A percentile compares a stretch with the other conserved stretches of the same genome.
Conservation (phyloP, 306 rosid genomes). For the Sindora glabra region DNA sequence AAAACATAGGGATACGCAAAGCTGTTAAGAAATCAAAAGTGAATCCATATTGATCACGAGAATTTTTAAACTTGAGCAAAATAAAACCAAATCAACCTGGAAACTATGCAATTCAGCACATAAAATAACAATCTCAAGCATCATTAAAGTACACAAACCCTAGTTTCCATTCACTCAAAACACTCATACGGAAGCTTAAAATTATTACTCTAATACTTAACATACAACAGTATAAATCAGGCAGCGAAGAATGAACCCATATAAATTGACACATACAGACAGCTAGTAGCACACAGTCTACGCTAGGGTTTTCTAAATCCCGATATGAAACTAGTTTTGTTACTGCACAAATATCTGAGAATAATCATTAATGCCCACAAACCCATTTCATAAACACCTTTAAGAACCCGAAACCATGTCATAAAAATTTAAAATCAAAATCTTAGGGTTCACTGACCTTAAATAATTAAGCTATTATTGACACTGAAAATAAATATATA, state of each 20-base stretch:
- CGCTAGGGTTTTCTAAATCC: slow-evolving; percentile 52
- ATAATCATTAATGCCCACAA: slow-evolving; percentile 10
- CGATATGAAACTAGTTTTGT: background rate
- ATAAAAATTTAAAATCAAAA: slow-evolving; percentile 17
- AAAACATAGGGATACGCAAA: slow-evolving; percentile 28
- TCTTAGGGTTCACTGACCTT: slow-evolving; percentile 36
- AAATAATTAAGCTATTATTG: slow-evolving; percentile 23
- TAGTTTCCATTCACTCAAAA: slow-evolving; percentile 30
- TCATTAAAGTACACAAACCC: slow-evolving; percentile 49
- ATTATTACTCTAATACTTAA: slow-evolving; percentile 13
- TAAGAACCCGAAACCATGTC: slow-evolving; percentile 4
- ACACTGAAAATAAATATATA: background rate
- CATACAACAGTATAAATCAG: slow-evolving; percentile 5
- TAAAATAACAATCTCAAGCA: slow-evolving; percentile 34
- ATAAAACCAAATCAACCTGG: slow-evolving; percentile 1
- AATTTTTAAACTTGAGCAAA: background rate
- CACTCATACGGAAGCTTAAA: slow-evolving; percentile 1
- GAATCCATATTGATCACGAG: slow-evolving; percentile 2
- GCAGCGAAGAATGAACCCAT: background rate
- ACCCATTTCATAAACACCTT: slow-evolving; percentile 12
- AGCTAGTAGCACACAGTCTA: slow-evolving; percentile 9
- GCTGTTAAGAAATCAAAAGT: slow-evolving; percentile 12
- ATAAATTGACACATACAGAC: slow-evolving; percentile 10
- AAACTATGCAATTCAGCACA: slow-evolving; percentile 26
- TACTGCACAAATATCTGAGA: slow-evolving; percentile 10